Base-by-base conservation (phyloP, 768 basidiomycete species). In the Ramaria rubella region DNA sequence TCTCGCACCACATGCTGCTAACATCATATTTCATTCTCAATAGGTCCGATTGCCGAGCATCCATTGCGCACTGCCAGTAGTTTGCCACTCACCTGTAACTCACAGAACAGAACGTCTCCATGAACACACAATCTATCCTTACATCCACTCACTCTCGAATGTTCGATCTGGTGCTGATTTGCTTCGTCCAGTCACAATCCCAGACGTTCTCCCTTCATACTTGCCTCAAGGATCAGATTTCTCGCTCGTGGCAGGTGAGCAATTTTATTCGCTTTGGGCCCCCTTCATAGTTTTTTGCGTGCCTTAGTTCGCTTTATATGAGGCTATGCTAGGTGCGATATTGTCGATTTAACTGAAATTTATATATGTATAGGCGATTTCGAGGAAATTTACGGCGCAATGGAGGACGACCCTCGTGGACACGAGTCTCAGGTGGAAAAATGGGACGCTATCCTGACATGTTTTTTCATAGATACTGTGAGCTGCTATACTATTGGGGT, bases 381-480 rank as follows among this genome's bases (percentile, higher is more conserved):
- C 64, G 90, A 93, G 64, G 94, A 94, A 63, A 84, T 95, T 17
- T 97, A 95, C 65, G 90, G 89, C 0, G 61, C 64, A 1, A 71
- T 73, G 23, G 68, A 68, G 15, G 71, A 72, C 15, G 75, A 79
- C 9, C 70, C 73, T 38, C 71, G 78, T 29, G 74, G 77, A 11
- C 71, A 75, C 29, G 84, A 86, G 59, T 82, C 85, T 4, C 89
- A 92, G 50, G 73, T 79, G 2, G 90, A 87, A 12, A 69, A 81
- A 62, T 98, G 92, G 92, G 84, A 95, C 61, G 89, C 88, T 0
- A 79, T 98, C 6, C 69, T 96, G 61, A 97, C 94, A 1, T 97
- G 93, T 67, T 98, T 97, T 78, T 98, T 97, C 75, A 86, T 98
- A 49, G 94, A 99, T 65, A 96, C 94, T 3, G 93, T 92, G 62